Evolutionary conservation across 805 yeast species (phyloP), one percentile per base, ranked within the genome.

Genomic region (Saccharomycopsis selenospora): DNA sequence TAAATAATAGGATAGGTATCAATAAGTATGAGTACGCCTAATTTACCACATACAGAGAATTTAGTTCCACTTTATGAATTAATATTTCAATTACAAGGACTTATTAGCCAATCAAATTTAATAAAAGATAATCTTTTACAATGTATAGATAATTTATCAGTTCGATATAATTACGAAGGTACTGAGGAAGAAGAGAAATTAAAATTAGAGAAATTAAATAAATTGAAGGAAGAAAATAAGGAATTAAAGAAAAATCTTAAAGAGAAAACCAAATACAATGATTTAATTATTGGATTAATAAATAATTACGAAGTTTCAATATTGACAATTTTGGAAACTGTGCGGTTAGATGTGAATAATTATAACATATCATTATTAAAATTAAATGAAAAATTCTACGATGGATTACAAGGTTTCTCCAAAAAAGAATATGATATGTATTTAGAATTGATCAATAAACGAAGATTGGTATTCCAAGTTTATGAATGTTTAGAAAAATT

Each of bases 21-120:
- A n/a, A n/a, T n/a, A n/a, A n/a, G n/a, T n/a, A 52, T 52, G 55
- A 29, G 45, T 8, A 52, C 55, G 6, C 55, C 55, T 7, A 52
- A 52, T 30, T 40, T 52, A 3, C 55, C 55, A 7, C 54, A 47
- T 25, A 52, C 55, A 6, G 55, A 50, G 33, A 52, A 52, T 36
- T 36, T 52, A 8, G 42, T 45, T 5, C 50, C 53, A 18, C 23
- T 52, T 11, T 52, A 50, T 22, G 51, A 47, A 17, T 41, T 52
- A 14, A 49, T 50, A 26, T 23, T 40, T 36, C 51, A 47, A 26
- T 40, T 52, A 2, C 47, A 52, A 26, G 41, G 36, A 30, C 46
- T 52, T 20, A 45, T 52, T 6, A 28, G n/a, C 4, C 45, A 52
- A 29, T 33, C 46, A 3, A 42, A 23, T 20, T 17, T 14, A 18